phyloP scores from a whole-genome alignment of 2,329 filamentous ascomycete species.

The Penicillium sp. region DNA sequence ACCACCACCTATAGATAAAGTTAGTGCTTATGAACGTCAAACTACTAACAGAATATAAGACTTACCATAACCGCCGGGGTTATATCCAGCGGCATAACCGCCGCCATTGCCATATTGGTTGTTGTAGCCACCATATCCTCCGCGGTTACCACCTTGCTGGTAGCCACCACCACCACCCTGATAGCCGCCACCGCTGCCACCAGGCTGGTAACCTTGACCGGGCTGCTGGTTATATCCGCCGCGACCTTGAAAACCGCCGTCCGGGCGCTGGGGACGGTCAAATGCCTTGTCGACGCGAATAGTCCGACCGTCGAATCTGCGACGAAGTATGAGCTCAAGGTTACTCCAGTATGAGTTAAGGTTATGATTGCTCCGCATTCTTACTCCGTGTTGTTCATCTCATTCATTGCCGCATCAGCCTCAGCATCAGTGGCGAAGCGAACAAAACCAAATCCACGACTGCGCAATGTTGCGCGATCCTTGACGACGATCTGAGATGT shows the following conservation, averaged over 20 bases:
- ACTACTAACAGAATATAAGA: neutral
- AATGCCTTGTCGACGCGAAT: constrained; percentile 97
- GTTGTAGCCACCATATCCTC: constrained; percentile 37
- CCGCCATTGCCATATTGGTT: constrained; percentile 19
- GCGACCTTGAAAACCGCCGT: constrained; percentile 48
- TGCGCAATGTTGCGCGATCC: constrained; percentile 93
- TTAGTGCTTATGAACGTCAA: neutral
- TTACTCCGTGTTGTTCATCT: constrained; percentile 66
- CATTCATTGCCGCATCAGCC: constrained; percentile 43
- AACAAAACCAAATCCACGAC: constrained; percentile 96
- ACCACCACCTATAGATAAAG: constrained; percentile 17
- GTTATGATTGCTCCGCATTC: constrained; percentile 35
- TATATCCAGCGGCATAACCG: constrained; percentile 25
- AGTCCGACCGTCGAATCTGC: constrained; percentile 85
- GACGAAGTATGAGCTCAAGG: constrained; percentile 18
- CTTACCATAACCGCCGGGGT: constrained; percentile 35
- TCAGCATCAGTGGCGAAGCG: constrained; percentile 63
- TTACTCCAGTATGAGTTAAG: neutral
- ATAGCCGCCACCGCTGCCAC: constrained; percentile 16
- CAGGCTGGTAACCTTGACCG: constrained; percentile 35
- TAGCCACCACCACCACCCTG: constrained; percentile 13
- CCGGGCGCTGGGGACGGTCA: constrained; percentile 67
- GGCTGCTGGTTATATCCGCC: constrained; percentile 47
- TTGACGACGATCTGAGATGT: constrained; percentile 82
- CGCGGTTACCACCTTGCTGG: constrained; percentile 14